phyloP scores from a whole-genome alignment of 169 alveolate genomes.

The Plasmodium gallinaceum region DNA sequence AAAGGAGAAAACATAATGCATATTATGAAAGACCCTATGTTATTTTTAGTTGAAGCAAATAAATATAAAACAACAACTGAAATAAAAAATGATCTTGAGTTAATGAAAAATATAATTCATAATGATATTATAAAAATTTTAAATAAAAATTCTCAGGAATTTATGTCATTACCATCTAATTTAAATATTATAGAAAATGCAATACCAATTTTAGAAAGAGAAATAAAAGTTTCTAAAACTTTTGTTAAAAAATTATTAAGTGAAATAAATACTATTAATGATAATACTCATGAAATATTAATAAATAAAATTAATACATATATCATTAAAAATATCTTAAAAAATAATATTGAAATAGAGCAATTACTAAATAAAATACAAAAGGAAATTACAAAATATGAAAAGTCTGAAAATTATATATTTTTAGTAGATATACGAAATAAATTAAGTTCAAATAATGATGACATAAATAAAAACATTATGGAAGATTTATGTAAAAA shows the following conservation, averaged over 20 bases:
- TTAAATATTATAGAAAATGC: slow-evolving; percentile 55
- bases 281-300: slow-evolving; percentile 15
- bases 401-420: slow-evolving; percentile 44
- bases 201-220: slow-evolving; percentile 55
- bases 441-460: slow-evolving; percentile 8
- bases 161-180: slow-evolving; percentile 74
- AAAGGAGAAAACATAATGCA: slow-evolving; percentile 39
- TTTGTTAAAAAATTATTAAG: slow-evolving; percentile 25
- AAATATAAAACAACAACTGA: slow-evolving; percentile 26
- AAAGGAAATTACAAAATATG: slow-evolving; percentile 35
- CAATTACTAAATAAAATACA: slow-evolving; percentile 71
- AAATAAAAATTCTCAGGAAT: slow-evolving; percentile 40
- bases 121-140: slow-evolving; percentile 65
- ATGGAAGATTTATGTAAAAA: slow-evolving; percentile 15
- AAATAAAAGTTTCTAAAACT: slow-evolving; percentile 24
- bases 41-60: slow-evolving; percentile 30
- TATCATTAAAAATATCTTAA: slow-evolving; percentile 45
- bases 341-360: slow-evolving; percentile 41
- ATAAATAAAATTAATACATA: slow-evolving; percentile 46
- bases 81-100: slow-evolving; percentile 51
- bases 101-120: slow-evolving; percentile 56
- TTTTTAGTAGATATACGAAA: slow-evolving; percentile 38
- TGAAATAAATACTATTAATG: slow-evolving; percentile 37
- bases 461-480: background rate
- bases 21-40: slow-evolving; percentile 33